Percentiles rank a stretch among this genome's conserved stretches.
These are phyloP conservation scores for Exidia glandulosa DNA, from an alignment of 768 basidiomycete species.

Conservation along the genomic window DNA sequence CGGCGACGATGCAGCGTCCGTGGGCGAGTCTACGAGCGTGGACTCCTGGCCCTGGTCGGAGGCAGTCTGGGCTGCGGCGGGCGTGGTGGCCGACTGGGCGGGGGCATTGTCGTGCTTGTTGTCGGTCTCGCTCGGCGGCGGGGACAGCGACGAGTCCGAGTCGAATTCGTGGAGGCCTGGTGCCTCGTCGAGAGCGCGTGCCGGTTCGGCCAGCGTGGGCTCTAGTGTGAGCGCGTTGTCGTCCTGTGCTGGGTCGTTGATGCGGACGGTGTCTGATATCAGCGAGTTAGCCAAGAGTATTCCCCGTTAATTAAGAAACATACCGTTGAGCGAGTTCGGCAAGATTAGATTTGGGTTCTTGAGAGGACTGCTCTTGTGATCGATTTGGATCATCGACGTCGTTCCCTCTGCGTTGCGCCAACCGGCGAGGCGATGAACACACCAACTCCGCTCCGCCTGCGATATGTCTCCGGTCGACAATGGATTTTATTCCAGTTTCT, in stretches of 20 bases:
- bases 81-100: neutral
- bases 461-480: too few species aligned
- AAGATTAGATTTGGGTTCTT: constrained; percentile 34
- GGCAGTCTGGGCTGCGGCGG: neutral
- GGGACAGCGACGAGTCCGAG: neutral
- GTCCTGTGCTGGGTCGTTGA: neutral
- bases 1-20: neutral
- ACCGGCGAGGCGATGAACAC: neutral
- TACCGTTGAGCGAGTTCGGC: constrained; percentile 11
- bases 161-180: neutral
- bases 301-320: neutral
- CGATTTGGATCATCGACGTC: constrained; percentile 39
- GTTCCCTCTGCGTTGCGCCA: neutral
- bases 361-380: constrained; percentile 35
- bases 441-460: neutral
- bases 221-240: neutral
- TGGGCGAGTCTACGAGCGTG: neutral
- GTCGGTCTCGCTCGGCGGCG: neutral
- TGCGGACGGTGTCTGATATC: neutral
- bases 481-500: too few species aligned
- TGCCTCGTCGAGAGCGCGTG: neutral
- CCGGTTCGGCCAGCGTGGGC: neutral
- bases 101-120: neutral
- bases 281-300: neutral
- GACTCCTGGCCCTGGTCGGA: neutral